Evolutionary conservation across 2,329 filamentous ascomycete genomes (phyloP), one percentile per base, ranked within the genome.

Genomic region (Aspergillus sp.): DNA sequence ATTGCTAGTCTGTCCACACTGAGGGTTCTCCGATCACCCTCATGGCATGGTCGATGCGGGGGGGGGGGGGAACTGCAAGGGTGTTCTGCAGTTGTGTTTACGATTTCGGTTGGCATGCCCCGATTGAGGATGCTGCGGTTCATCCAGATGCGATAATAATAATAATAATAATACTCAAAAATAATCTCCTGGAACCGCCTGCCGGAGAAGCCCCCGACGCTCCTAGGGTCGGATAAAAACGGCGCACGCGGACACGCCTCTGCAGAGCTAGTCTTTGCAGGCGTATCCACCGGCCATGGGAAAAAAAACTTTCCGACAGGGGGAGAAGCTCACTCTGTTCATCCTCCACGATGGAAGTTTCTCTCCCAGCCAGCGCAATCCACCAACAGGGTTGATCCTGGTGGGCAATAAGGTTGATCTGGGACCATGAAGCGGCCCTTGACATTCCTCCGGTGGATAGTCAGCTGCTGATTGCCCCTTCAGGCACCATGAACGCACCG

Each of bases 201-300:
- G 26, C 26, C 9, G 26, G 26, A 9, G 26, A 30, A 30, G 26
- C 26, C 8, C 10, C 26, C 26, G 8, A 14, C 17, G 40, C 40
- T 33, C 11, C 45, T 43, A 38, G 44, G 20, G 51, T 53, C 51
- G 51, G 51, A 49, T 50, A 47, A 50, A 53, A 50, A 50, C 51
- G 47, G 51, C 47, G 51, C 51, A 53, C 47, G 22, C 44, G 26
- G 17, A 50, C 30, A 49, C 14, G 30, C 35, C 36, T 19, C n/a
- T 43, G 24, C 33, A 45, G 20, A 19, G 20, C 40, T 17, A 8
- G 22, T 22, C 22, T 22, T 22, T 22, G 22, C 22, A 22, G 22
- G 22, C 20, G 45, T 19, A 35, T 20, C 19, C 38, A 46, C 26
- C 40, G 32, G 46, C 38, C 32, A 24, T 19, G 44, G 40, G 17